Evolutionary conservation across 352 stramenopile genomes (phyloP).

Genomic region (Halophytophthora polymorphica): DNA sequence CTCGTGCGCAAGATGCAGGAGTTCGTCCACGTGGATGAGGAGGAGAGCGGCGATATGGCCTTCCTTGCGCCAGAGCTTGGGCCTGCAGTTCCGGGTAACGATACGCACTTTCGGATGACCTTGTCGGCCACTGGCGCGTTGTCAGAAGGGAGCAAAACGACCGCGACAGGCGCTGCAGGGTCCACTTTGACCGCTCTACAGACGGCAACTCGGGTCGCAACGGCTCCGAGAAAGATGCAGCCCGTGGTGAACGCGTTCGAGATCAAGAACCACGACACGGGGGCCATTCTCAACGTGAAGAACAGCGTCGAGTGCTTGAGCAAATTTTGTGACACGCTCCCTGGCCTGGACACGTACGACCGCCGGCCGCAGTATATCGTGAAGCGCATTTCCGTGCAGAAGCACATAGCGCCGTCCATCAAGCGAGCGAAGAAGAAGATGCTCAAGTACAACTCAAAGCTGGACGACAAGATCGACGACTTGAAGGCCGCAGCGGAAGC

Average conservation of each 20-base stretch:
- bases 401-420: conserved; percentile 40
- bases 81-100: conserved; percentile 1
- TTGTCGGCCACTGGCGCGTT: conserved; percentile 3
- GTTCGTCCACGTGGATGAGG: conserved; percentile 39
- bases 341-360: conserved; percentile 80
- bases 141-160: not conserved
- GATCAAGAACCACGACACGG: conserved; percentile 61
- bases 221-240: conserved; percentile 15
- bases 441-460: conserved; percentile 74
- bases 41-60: conserved; percentile 20
- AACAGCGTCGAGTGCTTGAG: conserved; percentile 71
- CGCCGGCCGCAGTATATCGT: conserved; percentile 72
- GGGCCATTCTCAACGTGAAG: conserved; percentile 52
- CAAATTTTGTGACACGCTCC: conserved; percentile 79
- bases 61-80: not conserved
- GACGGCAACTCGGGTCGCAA: conserved; percentile 5
- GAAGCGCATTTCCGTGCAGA: conserved; percentile 54
- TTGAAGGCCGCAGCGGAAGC: conserved; percentile 35
- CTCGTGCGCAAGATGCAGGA: conserved; percentile 65
- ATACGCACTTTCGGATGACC: conserved; percentile 10
- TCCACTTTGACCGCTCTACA: conserved; percentile 19
- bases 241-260: conserved; percentile 37
- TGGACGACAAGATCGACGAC: conserved; percentile 80
- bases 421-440: conserved; percentile 74
- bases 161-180: not conserved